A percentile compares a stretch with the other conserved stretches of the same genome.
Evolutionary conservation across 441 rosid species (phyloP).

Genomic region (Gossypium laxum): DNA sequence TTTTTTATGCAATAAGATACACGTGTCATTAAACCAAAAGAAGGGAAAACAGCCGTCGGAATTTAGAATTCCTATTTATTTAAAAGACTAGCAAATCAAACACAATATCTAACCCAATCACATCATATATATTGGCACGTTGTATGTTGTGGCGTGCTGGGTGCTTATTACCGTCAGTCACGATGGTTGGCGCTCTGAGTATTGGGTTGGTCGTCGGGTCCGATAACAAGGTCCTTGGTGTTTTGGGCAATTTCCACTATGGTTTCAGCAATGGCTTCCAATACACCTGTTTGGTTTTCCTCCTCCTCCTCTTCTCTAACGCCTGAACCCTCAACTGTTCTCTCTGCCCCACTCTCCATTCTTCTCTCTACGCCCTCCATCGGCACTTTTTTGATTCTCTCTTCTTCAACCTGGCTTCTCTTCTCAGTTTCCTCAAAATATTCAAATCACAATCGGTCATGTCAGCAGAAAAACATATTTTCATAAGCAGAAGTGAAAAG

Average conservation of each 20-base stretch:
- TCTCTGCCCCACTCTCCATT: background rate
- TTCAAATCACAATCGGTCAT: background rate
- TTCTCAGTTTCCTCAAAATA: slow-evolving; percentile 12
- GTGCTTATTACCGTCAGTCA: background rate
- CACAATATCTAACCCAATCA: background rate
- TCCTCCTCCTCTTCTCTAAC: background rate
- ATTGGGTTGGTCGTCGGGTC: slow-evolving; percentile 17
- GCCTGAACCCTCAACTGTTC: background rate
- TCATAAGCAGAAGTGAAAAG: too few species aligned
- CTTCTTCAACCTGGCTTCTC: background rate
- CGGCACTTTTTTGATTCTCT: background rate
- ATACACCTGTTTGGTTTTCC: slow-evolving; percentile 16
- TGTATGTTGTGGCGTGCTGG: background rate
- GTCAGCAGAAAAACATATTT: background rate
- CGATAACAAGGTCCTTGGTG: slow-evolving; percentile 44
- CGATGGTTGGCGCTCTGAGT: slow-evolving; percentile 3
- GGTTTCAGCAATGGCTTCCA: slow-evolving; percentile 62
- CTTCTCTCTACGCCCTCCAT: background rate
- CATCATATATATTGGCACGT: background rate
- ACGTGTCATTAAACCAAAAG: too few species aligned
- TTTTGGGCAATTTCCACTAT: slow-evolving; percentile 56
- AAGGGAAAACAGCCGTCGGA: background rate
- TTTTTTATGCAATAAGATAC: background rate
- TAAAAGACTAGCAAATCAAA: background rate
- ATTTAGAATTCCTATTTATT: background rate